These are phyloP conservation scores for Rhizophlyctis rosea DNA, from an alignment of 192 early-diverging fungal genomes.

Conservation along the genomic window DNA sequence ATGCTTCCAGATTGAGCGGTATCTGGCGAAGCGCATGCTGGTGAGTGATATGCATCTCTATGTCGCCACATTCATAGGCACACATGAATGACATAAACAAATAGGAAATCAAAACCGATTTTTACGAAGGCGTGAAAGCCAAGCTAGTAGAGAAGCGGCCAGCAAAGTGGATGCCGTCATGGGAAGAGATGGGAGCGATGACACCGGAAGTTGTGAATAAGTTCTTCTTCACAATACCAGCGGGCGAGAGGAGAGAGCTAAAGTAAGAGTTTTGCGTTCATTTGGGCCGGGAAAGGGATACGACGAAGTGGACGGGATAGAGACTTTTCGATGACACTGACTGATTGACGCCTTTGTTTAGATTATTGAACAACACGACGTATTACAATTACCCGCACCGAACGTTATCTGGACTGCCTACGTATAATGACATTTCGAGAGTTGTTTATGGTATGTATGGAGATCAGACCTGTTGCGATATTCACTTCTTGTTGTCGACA, in stretches of 20 bases:
- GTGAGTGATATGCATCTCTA: constrained; percentile 51
- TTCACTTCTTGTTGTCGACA: too few relatives aligned
- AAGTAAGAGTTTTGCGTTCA: too few relatives aligned
- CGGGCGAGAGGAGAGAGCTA: too few relatives aligned
- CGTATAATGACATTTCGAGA: constrained; percentile 39
- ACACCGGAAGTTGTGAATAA: constrained; percentile 1
- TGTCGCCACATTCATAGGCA: background rate
- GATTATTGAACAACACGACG: constrained; percentile 34
- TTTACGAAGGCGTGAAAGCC: constrained; percentile 84
- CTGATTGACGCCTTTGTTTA: constrained; percentile 27
- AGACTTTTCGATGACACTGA: too few relatives aligned
- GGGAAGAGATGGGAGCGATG: constrained; percentile 18
- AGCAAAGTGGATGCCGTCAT: constrained; percentile 69
- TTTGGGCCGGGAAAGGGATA: too few relatives aligned
- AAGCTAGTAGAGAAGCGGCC: constrained; percentile 67
- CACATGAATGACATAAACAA: background rate
- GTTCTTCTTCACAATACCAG: constrained; percentile 35
- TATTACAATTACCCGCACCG: constrained; percentile 55
- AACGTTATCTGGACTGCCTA: constrained; percentile 47
- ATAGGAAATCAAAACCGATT: constrained; percentile 70
- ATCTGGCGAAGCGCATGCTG: constrained; percentile 73
- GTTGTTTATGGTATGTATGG: constrained; percentile 29
- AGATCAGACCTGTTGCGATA: too few relatives aligned
- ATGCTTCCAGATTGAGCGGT: constrained; percentile 87
- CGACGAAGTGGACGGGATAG: too few relatives aligned